Evolutionary conservation across 1,284 basidiomycete genomes (phyloP), one percentile per base, ranked within the genome.

Genomic region (Marasmius tenuissimus): DNA sequence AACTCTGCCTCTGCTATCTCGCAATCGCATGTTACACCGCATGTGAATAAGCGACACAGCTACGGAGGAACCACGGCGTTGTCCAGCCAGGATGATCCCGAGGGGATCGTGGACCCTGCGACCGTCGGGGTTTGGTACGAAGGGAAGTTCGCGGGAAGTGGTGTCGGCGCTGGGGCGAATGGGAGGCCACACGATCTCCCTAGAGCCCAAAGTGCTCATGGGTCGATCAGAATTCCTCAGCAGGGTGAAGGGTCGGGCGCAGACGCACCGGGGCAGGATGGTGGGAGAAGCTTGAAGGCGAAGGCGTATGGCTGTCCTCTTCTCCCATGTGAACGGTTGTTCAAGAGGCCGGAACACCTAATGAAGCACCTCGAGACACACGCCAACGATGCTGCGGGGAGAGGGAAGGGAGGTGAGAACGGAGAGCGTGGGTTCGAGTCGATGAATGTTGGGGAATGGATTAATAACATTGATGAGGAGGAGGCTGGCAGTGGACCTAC

Each of bases 311-410:
- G 87, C 50, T 95, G 93, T 73, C 92, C 92, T 27, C 80, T 93
- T 0, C 87, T 85, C 71, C 89, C 89, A 7, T 96, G 94, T 72
- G 87, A 89, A 4, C 81, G 90, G 63, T 78, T 90, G 63, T 97
- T 96, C 85, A 95, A 94, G 80, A 86, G 93, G 8, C 86, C 91
- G 78, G 94, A 96, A 72, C 93, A 96, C 71, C 80, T 96, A 66
- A 92, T 92, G 76, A 79, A 93, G 47, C 94, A 97, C 74, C 77
- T 94, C 39, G 83, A 93, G 59, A 94, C 93, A n/a, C 94, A 96
- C 72, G 60, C 40, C 9, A 60, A 50, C 27, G 48, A 54, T 14
- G 61, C 49, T 47, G 37, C 54, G 79, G 64, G 80, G 85, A 58
- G 75, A 75, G 48, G 77, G 75, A 54, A 72, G 68, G 34, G 33